Evolutionary conservation across 2,329 filamentous ascomycete genomes (phyloP).

Genomic region (Fusarium pseudocircinatum): DNA sequence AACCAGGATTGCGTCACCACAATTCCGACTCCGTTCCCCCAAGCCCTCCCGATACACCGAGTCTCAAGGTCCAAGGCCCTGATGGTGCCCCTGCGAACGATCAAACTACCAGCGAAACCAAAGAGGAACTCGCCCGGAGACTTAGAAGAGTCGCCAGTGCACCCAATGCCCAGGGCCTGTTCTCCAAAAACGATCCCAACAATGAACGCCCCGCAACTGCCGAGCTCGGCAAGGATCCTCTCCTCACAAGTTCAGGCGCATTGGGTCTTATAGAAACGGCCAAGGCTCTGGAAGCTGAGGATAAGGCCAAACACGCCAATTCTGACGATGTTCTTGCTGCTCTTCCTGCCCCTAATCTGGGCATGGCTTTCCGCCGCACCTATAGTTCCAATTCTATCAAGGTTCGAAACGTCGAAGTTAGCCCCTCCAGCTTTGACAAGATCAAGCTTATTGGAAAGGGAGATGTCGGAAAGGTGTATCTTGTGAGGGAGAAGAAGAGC

Average conservation of each 20-base stretch:
- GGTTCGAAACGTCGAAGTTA: constrained; percentile 95
- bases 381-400: constrained; percentile 99
- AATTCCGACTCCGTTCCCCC: constrained; percentile 93
- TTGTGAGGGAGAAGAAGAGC: constrained; percentile 98
- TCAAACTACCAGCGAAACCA: constrained; percentile 79
- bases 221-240: constrained; percentile 84
- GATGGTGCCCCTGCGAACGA: constrained; percentile 68
- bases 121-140: constrained; percentile 94
- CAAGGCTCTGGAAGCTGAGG: constrained; percentile 36
- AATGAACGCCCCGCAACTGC: constrained; percentile 82
- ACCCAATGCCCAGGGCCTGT: constrained; percentile 94
- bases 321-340: constrained; percentile 65
- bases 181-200: constrained; percentile 65
- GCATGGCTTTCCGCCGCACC: constrained; percentile 86
- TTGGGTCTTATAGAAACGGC: constrained; percentile 50
- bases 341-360: constrained; percentile 72
- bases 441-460: constrained; percentile 99
- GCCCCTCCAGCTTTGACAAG: constrained; percentile 96
- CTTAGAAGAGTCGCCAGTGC: constrained; percentile 94
- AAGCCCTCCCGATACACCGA: constrained; percentile 90
- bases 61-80: constrained; percentile 76
- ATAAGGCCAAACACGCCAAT: constrained; percentile 51
- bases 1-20: constrained; percentile 91
- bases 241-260: constrained; percentile 61
- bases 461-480: constrained; percentile 97